These are phyloP conservation scores for Botryotinia convoluta DNA, from an alignment of 2,329 filamentous ascomycete genomes.

Conservation along the genomic window DNA sequence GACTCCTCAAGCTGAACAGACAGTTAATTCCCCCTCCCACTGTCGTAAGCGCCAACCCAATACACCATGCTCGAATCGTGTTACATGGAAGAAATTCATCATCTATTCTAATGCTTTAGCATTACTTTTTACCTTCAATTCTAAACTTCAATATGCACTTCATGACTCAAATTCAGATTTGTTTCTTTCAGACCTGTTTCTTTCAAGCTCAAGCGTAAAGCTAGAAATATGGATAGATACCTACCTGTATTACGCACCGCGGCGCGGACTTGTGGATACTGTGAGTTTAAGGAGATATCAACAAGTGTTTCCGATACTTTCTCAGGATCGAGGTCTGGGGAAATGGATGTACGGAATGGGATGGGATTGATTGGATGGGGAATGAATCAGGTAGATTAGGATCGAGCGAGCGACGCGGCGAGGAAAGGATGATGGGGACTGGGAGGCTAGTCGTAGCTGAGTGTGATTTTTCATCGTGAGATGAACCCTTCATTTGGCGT, in stretches of 20 bases:
- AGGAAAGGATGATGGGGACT: neutral
- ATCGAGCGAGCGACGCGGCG: neutral
- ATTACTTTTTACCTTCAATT: neutral
- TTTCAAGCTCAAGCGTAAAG: too few relatives aligned
- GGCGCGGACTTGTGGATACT: constrained; percentile 43
- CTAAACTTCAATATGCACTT: neutral
- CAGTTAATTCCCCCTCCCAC: constrained; percentile 25
- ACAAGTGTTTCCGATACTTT: constrained; percentile 17
- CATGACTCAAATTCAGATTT: accelerated
- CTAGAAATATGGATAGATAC: constrained; percentile 45
- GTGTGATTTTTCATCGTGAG: neutral
- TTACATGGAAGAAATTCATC: constrained; percentile 49
- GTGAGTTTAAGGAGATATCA: constrained; percentile 20
- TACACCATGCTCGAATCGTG: constrained; percentile 45
- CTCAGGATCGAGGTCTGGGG: constrained; percentile 20
- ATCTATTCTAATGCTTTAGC: neutral
- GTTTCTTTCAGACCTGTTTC: too few relatives aligned
- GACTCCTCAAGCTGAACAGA: constrained; percentile 26
- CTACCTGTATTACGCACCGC: constrained; percentile 64
- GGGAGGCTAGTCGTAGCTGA: neutral
- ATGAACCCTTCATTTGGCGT: neutral
- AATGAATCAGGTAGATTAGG: neutral
- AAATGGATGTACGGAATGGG: neutral
- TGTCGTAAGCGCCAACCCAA: constrained; percentile 44
- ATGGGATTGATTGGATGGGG: neutral